Evolutionary conservation across 805 yeast genomes (phyloP).

Genomic region (Zygosaccharomyces siamensis): DNA sequence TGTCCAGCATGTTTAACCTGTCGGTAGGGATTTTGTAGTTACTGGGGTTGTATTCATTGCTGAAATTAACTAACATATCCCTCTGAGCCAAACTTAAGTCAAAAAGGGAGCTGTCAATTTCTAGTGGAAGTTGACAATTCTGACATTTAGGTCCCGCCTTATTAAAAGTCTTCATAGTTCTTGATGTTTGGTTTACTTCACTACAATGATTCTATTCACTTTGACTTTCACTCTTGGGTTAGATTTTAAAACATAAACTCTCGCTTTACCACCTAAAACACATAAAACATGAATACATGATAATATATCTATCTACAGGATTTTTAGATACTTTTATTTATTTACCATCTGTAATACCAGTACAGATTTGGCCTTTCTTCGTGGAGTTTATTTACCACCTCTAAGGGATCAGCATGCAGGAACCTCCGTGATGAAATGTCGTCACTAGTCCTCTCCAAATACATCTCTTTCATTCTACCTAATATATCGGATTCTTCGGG

Average conservation of each 20-base stretch:
- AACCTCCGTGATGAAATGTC: slow-evolving; percentile 22
- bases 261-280: not conserved
- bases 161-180: slow-evolving; percentile 8
- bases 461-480: slow-evolving; percentile 26
- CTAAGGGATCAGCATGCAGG: slow-evolving; percentile 17
- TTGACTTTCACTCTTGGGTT: not conserved
- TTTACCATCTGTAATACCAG: slow-evolving; percentile 32
- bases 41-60: slow-evolving; percentile 7
- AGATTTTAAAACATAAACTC: not conserved
- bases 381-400: slow-evolving; percentile 14
- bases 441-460: slow-evolving; percentile 23
- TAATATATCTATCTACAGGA: slow-evolving; percentile 6
- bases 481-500: slow-evolving; percentile 21
- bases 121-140: slow-evolving; percentile 42
- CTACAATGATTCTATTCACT: not conserved
- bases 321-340: not conserved
- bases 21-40: slow-evolving; percentile 22
- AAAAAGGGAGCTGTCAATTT: slow-evolving; percentile 41
- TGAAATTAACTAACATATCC: slow-evolving; percentile 36
- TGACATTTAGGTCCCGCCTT: slow-evolving; percentile 36
- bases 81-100: slow-evolving; percentile 43
- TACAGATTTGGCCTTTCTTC: slow-evolving; percentile 25
- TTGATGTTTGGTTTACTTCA: not conserved
- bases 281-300: no score
- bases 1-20: slow-evolving; percentile 18